phyloP scores from a whole-genome alignment of 140 eudicot genomes.

The Senecio squalidus region DNA sequence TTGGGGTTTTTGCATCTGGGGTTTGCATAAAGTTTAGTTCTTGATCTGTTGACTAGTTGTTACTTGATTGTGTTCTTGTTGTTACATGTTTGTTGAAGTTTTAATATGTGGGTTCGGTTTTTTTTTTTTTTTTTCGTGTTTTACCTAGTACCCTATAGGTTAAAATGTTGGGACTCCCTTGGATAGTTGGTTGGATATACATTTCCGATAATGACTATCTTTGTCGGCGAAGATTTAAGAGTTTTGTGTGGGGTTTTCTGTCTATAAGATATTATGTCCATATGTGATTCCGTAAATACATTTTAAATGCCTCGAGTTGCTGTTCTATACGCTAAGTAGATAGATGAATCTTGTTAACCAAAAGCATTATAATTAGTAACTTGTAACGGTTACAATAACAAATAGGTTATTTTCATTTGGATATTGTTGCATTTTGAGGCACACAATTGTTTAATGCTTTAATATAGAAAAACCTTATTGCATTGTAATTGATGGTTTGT shows the following conservation, averaged over 20 bases:
- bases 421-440: not conserved
- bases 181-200: not conserved
- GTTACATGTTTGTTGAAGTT: conserved; percentile 5
- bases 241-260: not conserved
- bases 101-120: conserved; percentile 4
- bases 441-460: not conserved
- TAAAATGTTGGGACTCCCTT: not conserved
- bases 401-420: not conserved
- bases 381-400: not conserved
- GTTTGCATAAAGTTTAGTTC: conserved; percentile 10
- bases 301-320: not conserved
- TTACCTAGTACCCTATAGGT: no score
- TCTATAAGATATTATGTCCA: not conserved
- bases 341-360: not conserved
- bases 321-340: not conserved
- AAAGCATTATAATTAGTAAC: not conserved
- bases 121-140: no score
- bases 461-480: not conserved
- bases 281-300: conserved; percentile 4
- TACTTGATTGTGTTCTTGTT: not conserved
- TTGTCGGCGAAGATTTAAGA: not conserved
- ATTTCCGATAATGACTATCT: not conserved
- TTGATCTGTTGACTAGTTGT: conserved; percentile 1
- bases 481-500: not conserved
- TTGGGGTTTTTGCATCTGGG: conserved; percentile 9